Base-by-base conservation (phyloP, 1,284 basidiomycete genomes). In the Leccinum fuscescens region DNA sequence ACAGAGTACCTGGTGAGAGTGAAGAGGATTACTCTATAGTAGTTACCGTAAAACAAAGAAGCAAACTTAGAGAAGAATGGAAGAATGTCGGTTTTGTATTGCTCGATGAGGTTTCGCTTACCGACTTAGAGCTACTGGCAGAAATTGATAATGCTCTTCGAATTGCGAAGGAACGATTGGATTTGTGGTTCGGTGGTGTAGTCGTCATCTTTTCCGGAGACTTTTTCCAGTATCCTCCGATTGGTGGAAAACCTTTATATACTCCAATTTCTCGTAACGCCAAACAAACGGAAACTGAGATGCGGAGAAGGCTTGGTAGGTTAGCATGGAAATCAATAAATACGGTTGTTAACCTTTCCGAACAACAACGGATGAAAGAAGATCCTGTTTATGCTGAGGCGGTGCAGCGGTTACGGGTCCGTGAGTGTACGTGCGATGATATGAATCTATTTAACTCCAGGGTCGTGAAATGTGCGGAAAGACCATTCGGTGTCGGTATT, bases 211-310 rank as follows among this genome's bases (percentile, higher is more conserved):
- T 61, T 12, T 6, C 61, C 1, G 69, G 65, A 1, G 65, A 66
- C 50, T 67, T 72, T 24, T 63, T 57, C 27, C 65, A 74, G 20
- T 66, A 60, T 46, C 62, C 58, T 0, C 71, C 66, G 22, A 65
- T 69, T 7, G 55, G 69, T 12, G 73, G 69, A 0, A 60, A 46
- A 14, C 58, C 73, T 2, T 35, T 77, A 1, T 75, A 70, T 48
- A 27, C 50, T 1, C 67, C 69, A 0, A 71, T 76, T 14, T 44
- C 33, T 14, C n/a, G 14, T 1, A 59, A 65, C 35, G 55, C 60
- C 2, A 22, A 56, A 0, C 7, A 31, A 1, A 54, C 61, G 4
- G 57, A 66, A 4, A 31, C 54, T 0, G 65, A 69, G 17, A 54
- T 72, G 0, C 2, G 24, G 6, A 64, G 14, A 20, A 20, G 46